Conservation (phyloP, 2,329 filamentous ascomycete genomes). For the Parastagonospora avenae region DNA sequence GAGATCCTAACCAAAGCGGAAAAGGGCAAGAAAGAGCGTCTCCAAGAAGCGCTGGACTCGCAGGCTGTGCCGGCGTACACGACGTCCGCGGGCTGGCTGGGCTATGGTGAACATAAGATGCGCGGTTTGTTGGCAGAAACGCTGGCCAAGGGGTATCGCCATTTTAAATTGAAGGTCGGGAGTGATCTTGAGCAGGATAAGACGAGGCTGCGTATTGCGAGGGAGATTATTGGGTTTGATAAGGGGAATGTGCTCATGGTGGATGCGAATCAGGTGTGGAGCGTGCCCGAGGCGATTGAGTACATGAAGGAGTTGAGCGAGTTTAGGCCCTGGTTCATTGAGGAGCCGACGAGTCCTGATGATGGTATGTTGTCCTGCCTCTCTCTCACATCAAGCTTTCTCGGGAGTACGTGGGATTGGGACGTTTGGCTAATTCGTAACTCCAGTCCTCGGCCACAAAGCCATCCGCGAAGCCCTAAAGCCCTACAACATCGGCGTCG, state of each 20-base stretch:
- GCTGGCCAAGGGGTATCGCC: slow-evolving; percentile 73
- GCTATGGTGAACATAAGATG: slow-evolving; percentile 89
- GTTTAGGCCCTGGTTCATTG: slow-evolving; percentile 92
- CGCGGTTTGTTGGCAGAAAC: slow-evolving; percentile 74
- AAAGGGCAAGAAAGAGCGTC: slow-evolving; percentile 69
- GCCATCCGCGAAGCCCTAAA: slow-evolving; percentile 80
- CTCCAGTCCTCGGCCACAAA: slow-evolving; percentile 84
- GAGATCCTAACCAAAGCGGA: slow-evolving; percentile 70
- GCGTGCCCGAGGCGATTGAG: slow-evolving; percentile 83
- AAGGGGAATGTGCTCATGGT: slow-evolving; percentile 86
- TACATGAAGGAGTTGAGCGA: slow-evolving; percentile 83
- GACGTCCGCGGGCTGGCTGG: slow-evolving; percentile 89
- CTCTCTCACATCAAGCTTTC: too few relatives aligned
- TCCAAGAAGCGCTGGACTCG: slow-evolving; percentile 74
- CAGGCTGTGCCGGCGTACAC: slow-evolving; percentile 88
- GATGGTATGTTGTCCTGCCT: slow-evolving; percentile 54
- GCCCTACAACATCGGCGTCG: slow-evolving; percentile 78
- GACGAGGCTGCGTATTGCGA: slow-evolving; percentile 71
- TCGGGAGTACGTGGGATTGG: too few relatives aligned
- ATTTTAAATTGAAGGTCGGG: slow-evolving; percentile 94
- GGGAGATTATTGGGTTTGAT: slow-evolving; percentile 82
- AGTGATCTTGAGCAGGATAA: slow-evolving; percentile 73
- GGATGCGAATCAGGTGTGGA: slow-evolving; percentile 92
- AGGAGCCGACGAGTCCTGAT: slow-evolving; percentile 89
- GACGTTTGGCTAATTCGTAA: too few relatives aligned